Evolutionary conservation across 2,329 filamentous ascomycete genomes (phyloP), one percentile per base, ranked within the genome.

Genomic region (Cordyceps tenuipes): DNA sequence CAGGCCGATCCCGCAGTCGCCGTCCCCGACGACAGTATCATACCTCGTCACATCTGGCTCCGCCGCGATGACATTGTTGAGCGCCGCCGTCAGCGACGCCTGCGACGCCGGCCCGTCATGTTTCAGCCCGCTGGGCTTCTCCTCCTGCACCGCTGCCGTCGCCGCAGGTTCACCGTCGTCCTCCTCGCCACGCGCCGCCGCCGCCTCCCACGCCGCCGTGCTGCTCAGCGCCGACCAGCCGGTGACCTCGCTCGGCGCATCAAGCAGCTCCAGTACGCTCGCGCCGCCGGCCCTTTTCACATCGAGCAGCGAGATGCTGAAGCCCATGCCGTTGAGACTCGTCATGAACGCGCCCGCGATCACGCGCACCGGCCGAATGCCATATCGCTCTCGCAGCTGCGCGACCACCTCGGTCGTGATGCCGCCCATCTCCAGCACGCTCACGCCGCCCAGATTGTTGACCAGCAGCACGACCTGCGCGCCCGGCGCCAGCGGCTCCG

Each of bases 21-120:
- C 91, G 69, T 96, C 91, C 47, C 91, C 91, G 26, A 96, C 90
- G 13, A 94, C 84, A 0, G 90, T 95, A 69, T 91, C 88, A 67
- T 84, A 91, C 54, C 77, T 81, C 0, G 88, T 91, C 55, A 91
- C 79, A 55, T 89, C 85, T 1, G 87, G 85, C 70, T 91, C 88
- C 1, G 80, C 86, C 0, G 76, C 79, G 63, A 90, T 81, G 15
- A 91, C 75, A 41, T 77, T 78, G 53, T 87, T 75, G 17, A 91
- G 76, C 0, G 79, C 88, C 17, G 73, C 76, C 21, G 73, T 78
- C 46, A 91, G 75, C 5, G 79, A 78, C 29, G 76, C 72, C 61
- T 78, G 81, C 12, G 83, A 78, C 3, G 71, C 65, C 17, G 66
- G 67, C 13, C 78, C 73, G 63, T 90, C 82, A 61, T 84, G 77